phyloP scores from a whole-genome alignment of 2,329 filamentous ascomycete species.

The Domatiomyces globalis region DNA sequence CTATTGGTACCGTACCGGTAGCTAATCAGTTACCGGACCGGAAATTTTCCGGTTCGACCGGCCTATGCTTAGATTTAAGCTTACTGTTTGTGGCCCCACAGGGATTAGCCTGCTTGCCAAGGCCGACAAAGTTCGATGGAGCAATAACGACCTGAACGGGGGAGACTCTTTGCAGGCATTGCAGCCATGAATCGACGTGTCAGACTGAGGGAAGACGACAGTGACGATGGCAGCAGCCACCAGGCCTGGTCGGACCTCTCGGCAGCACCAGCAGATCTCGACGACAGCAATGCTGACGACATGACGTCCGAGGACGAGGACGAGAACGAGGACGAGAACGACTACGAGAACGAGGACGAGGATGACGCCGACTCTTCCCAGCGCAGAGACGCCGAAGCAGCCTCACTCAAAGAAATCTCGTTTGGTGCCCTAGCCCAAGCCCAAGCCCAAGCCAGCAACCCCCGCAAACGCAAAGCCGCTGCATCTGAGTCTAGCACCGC shows the following conservation, averaged over 20 bases:
- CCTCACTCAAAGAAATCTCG: slow-evolving; percentile 49
- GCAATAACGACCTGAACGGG: too few species aligned
- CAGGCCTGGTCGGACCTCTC: too few species aligned
- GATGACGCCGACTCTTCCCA: slow-evolving; percentile 1
- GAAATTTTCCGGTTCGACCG: not conserved
- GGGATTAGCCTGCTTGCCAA: too few species aligned
- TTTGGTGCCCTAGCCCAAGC: slow-evolving; percentile 83
- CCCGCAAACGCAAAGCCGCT: slow-evolving; percentile 17
- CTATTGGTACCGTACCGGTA: too few species aligned
- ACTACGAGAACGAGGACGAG: slow-evolving; percentile 3
- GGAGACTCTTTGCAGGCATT: not conserved
- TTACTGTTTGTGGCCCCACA: too few species aligned
- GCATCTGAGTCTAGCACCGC: not conserved
- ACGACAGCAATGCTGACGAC: slow-evolving; percentile 26
- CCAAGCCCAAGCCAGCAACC: slow-evolving; percentile 14
- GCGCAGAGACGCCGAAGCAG: not conserved
- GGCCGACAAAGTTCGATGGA: not conserved
- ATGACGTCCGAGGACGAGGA: slow-evolving; percentile 9
- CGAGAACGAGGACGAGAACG: slow-evolving; percentile 14
- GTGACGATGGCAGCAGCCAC: slow-evolving; percentile 18
- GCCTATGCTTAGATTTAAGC: not conserved
- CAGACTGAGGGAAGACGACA: slow-evolving; percentile 16
- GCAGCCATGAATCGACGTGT: slow-evolving; percentile 6
- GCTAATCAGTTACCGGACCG: too few species aligned
- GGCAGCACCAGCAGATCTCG: slow-evolving; percentile 21